phyloP scores from a whole-genome alignment of 345 rosid species.

The Eucalyptus viminalis region DNA sequence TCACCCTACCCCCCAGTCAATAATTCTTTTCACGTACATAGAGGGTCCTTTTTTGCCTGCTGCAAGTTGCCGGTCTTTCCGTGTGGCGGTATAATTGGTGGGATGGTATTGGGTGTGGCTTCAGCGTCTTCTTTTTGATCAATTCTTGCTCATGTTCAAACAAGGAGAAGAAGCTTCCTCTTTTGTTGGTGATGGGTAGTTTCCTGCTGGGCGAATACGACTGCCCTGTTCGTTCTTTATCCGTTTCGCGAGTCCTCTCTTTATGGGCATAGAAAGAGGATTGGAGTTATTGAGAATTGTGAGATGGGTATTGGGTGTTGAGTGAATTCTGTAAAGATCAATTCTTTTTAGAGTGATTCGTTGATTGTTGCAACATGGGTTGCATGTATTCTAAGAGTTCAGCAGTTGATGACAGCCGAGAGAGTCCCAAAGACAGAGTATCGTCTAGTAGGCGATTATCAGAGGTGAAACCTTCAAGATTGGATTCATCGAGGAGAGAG shows the following conservation, averaged over 20 bases:
- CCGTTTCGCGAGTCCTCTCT: neutral
- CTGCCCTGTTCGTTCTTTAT: neutral
- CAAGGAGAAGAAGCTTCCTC: neutral
- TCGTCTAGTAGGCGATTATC: slow-evolving; percentile 33
- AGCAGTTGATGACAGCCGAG: slow-evolving; percentile 16
- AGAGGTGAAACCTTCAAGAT: slow-evolving; percentile 44
- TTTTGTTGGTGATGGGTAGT: neutral
- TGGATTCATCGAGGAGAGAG: slow-evolving; percentile 51
- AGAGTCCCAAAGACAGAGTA: slow-evolving; percentile 31
- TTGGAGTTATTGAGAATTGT: neutral
- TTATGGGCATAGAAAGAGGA: neutral
- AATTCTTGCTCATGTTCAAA: neutral
- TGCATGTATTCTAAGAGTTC: slow-evolving; percentile 57
- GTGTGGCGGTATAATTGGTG: neutral
- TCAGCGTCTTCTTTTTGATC: neutral
- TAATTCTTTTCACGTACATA: neutral
- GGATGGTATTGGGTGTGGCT: slow-evolving; percentile 1
- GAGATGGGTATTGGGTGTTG: slow-evolving; percentile 7
- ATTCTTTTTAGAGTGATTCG: neutral
- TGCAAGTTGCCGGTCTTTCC: neutral
- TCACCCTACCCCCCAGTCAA: neutral
- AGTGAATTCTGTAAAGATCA: neutral
- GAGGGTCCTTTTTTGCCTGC: neutral
- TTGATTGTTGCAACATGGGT: slow-evolving; percentile 40
- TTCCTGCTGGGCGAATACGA: neutral